phyloP scores from a whole-genome alignment of 352 stramenopile genomes.

The Pythium coloratum region DNA sequence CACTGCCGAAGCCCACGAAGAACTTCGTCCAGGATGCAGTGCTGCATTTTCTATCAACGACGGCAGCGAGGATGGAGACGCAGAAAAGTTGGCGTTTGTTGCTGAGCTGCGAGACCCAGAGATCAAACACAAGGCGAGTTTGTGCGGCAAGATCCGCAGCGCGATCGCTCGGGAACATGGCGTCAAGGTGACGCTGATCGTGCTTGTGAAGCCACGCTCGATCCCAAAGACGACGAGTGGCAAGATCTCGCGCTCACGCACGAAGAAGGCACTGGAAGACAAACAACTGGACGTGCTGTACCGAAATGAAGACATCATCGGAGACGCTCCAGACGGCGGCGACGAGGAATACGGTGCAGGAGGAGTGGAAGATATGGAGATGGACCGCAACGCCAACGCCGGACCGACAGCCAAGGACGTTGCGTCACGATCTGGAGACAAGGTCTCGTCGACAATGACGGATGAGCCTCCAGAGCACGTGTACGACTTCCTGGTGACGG shows the following conservation, averaged over 20 bases:
- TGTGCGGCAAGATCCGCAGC: constrained; percentile 69
- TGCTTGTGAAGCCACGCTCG: constrained; percentile 90
- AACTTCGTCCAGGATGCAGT: constrained; percentile 93
- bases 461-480: constrained; percentile 54
- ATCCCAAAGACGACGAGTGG: constrained; percentile 98
- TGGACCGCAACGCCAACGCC: constrained; percentile 25
- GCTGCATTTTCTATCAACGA: constrained; percentile 91
- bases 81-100: constrained; percentile 76
- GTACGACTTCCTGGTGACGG: constrained; percentile 50
- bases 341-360: constrained; percentile 29
- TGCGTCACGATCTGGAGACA: constrained; percentile 23
- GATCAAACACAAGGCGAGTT: constrained; percentile 71
- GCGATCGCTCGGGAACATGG: constrained; percentile 82
- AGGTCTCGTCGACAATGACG: constrained; percentile 52
- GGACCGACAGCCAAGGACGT: constrained; percentile 26
- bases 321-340: constrained; percentile 37
- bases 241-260: constrained; percentile 96
- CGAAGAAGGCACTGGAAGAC: constrained; percentile 63
- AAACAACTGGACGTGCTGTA: constrained; percentile 70
- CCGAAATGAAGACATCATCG: constrained; percentile 80
- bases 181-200: constrained; percentile 86
- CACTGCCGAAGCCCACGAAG: constrained; percentile 81
- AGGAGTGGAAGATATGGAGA: constrained; percentile 28
- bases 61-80: constrained; percentile 36
- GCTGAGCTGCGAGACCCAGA: constrained; percentile 69